Base-by-base conservation (phyloP, 495 filamentous ascomycete species). In the Aspergillus carlsbadensis region DNA sequence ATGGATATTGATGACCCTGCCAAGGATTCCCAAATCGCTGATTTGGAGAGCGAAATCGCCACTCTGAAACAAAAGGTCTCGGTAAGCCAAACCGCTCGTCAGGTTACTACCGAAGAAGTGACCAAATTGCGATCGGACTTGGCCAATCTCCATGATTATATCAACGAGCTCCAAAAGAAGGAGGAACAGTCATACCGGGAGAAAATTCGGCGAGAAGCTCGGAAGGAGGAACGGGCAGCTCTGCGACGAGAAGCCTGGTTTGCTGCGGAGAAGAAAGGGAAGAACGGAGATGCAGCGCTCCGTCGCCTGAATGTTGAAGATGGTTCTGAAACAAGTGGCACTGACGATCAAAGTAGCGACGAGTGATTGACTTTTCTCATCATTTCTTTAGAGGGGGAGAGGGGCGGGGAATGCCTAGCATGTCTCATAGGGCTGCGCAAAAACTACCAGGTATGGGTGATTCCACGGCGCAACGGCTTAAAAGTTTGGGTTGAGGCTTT, bases 241-340 rank as follows among this genome's bases (percentile, higher is more conserved):
- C 68, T 68, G 34, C 65, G 63, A 34, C 68, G 76, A 36, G 67
- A 77, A 60, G 74, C 72, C 15, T 78, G 74, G 74, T 72, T 78
- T 49, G 72, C 74, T 14, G 74, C 72, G 6, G 76, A 77, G 60
- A 77, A 75, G 52, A 74, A 72, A 54, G 76, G 76, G 10, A 66
- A 65, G 52, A 78, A 72, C 55, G 76, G 76, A 0, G 76, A 78
- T 60, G 63, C 65, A 7, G 61, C 58, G 22, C 54, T 78, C 42
- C 64, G 65, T 21, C 69, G 69, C 52, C 70, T 74, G 69, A 70
- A 75, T 18, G 57, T 66, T 29, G 72, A 75, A 46, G 70, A 75
- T 29, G 61, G 49, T 11, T 53, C 57, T 44, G 35, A 66, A 49
- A 74, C 71, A 14, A 75, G 74, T 56, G 74, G 73, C 36, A 65